Evolutionary conservation across 2,329 filamentous ascomycete genomes (phyloP).

Genomic region (Neofusicoccum kwambonambiense): DNA sequence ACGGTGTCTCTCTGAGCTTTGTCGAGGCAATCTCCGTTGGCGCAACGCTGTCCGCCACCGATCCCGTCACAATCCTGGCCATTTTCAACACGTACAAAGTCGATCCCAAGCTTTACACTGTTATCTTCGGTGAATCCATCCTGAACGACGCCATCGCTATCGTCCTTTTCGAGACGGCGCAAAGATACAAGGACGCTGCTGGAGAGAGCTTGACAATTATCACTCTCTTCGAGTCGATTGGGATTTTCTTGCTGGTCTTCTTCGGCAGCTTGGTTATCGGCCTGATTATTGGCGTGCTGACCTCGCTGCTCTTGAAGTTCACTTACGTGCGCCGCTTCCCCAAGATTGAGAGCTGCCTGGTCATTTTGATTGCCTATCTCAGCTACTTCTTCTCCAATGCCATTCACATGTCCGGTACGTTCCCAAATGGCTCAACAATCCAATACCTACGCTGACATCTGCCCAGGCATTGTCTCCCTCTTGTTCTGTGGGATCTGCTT

Average conservation of each 20-base stretch:
- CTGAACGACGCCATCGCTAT: conserved; percentile 98
- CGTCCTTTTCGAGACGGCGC: conserved; percentile 96
- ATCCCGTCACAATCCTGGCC: conserved; percentile 94
- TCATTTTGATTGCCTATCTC: conserved; percentile 91
- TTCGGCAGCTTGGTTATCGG: conserved; percentile 92
- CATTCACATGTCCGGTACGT: conserved; percentile 88
- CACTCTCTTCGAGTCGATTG: conserved; percentile 85
- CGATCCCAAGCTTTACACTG: conserved; percentile 95
- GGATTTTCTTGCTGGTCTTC: conserved; percentile 93
- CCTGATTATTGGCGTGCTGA: conserved; percentile 79
- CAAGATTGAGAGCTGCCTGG: conserved; percentile 94
- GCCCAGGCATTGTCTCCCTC: conserved; percentile 84
- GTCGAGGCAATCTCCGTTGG: conserved; percentile 96
- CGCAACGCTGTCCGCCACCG: conserved; percentile 92
- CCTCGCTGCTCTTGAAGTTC: conserved; percentile 87
- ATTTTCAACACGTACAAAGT: conserved; percentile 99
- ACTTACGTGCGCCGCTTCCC: conserved; percentile 89
- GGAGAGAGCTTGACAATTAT: conserved; percentile 66
- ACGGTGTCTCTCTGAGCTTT: conserved; percentile 82
- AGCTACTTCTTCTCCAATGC: conserved; percentile 98
- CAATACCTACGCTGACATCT: conserved; percentile 18
- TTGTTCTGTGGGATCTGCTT: conserved; percentile 97
- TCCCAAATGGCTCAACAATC: not conserved
- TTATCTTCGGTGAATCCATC: conserved; percentile 98
- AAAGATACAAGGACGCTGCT: conserved; percentile 79